Conservation (phyloP, 164 flowering plant species). For the Liriodendron chinense region DNA sequence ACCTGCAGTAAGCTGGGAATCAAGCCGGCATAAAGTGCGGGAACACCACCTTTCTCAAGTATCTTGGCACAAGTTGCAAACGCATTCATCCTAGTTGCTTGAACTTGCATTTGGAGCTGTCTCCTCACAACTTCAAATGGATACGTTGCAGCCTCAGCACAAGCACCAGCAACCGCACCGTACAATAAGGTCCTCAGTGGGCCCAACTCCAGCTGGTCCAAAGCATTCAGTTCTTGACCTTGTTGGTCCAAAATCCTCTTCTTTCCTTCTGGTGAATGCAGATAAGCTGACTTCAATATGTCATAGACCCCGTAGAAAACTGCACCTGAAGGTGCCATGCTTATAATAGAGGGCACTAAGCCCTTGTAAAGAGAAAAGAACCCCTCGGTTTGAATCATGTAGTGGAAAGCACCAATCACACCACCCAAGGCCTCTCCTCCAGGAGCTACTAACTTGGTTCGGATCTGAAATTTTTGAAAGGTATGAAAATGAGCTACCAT, state of each 20-base stretch:
- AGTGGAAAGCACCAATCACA: slow-evolving; percentile 66
- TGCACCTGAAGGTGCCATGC: slow-evolving; percentile 95
- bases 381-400: slow-evolving; percentile 83
- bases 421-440: slow-evolving; percentile 96
- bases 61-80: slow-evolving; percentile 60
- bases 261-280: slow-evolving; percentile 86
- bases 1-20: slow-evolving; percentile 94
- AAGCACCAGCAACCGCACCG: slow-evolving; percentile 97
- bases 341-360: slow-evolving; percentile 76
- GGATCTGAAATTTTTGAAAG: slow-evolving; percentile 44
- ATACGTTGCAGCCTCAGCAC: slow-evolving; percentile 93
- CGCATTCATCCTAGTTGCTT: slow-evolving; percentile 58
- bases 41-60: slow-evolving; percentile 76
- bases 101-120: slow-evolving; percentile 84
- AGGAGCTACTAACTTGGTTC: slow-evolving; percentile 90
- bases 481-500: background rate
- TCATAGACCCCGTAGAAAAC: slow-evolving; percentile 97
- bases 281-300: slow-evolving; percentile 76
- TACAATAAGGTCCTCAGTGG: slow-evolving; percentile 74
- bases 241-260: slow-evolving; percentile 59
- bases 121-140: slow-evolving; percentile 95
- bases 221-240: slow-evolving; percentile 65
- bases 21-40: slow-evolving; percentile 88
- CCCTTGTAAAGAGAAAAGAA: slow-evolving; percentile 91
- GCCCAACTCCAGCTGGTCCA: slow-evolving; percentile 87